Evolutionary conservation across 495 filamentous ascomycete species (phyloP).

Genomic region (Gamarada debralockiae): DNA sequence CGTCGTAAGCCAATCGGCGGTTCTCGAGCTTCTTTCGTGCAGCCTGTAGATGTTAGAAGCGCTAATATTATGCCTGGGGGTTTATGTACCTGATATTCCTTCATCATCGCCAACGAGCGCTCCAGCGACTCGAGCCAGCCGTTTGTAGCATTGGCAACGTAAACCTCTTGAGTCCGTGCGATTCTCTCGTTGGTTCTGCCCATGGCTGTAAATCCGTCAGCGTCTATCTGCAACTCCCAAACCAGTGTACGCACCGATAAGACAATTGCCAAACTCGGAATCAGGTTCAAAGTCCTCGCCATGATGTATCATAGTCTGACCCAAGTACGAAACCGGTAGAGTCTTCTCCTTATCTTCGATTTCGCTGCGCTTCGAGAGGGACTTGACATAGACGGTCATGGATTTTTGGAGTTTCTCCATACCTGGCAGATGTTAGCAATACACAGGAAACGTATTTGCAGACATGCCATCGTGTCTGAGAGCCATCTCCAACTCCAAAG

Average conservation of each 20-base stretch:
- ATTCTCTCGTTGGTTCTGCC: slow-evolving; percentile 86
- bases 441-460: background rate
- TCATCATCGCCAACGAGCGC: slow-evolving; percentile 89
- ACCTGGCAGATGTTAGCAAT: slow-evolving; percentile 45
- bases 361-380: slow-evolving; percentile 81
- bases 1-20: slow-evolving; percentile 87
- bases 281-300: slow-evolving; percentile 91
- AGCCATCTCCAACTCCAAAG: slow-evolving; percentile 88
- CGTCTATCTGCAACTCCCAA: background rate
- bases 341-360: slow-evolving; percentile 75
- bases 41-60: slow-evolving; percentile 39
- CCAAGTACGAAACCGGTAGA: slow-evolving; percentile 75
- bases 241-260: slow-evolving; percentile 59
- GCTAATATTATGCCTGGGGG: slow-evolving; percentile 4
- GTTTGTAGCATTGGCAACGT: slow-evolving; percentile 73
- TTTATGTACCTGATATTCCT: slow-evolving; percentile 80
- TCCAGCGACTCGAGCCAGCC: slow-evolving; percentile 93
- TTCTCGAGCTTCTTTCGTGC: slow-evolving; percentile 94
- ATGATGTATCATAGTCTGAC: slow-evolving; percentile 83
- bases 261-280: slow-evolving; percentile 88
- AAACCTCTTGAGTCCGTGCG: slow-evolving; percentile 81
- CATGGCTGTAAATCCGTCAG: slow-evolving; percentile 49
- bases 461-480: slow-evolving; percentile 81
- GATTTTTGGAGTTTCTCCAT: slow-evolving; percentile 90
- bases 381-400: slow-evolving; percentile 86